Percentiles rank a stretch among this genome's conserved stretches.
phyloP scores from a whole-genome alignment of 257 asterid species.

The Coffea eugenioides region DNA sequence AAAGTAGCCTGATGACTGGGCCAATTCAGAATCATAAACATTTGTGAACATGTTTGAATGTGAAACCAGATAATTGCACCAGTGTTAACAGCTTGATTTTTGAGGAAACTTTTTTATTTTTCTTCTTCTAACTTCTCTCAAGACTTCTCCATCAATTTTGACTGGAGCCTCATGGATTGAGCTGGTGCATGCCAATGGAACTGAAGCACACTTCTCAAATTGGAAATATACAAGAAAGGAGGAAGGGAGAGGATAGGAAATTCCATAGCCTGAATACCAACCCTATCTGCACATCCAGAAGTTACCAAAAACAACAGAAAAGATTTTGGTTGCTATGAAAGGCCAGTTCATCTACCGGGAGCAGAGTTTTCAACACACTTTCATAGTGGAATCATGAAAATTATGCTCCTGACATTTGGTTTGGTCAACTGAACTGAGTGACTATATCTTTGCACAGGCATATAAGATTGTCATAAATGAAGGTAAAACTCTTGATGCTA shows the following conservation, averaged over 20 bases:
- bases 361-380: too few species aligned
- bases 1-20: neutral
- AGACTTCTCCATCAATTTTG: neutral
- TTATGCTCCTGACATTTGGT: neutral
- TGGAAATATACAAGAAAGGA: neutral
- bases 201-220: neutral
- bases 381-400: neutral
- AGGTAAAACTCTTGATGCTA: neutral
- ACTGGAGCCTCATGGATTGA: neutral
- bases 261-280: too few species aligned
- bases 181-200: neutral
- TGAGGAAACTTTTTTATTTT: neutral
- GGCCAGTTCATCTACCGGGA: neutral
- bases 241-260: too few species aligned
- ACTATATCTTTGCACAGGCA: neutral
- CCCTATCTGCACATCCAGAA: neutral
- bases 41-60: neutral
- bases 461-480: neutral
- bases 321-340: neutral
- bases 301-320: neutral
- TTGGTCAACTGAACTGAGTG: neutral
- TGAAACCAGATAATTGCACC: neutral
- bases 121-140: neutral
- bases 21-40: neutral
- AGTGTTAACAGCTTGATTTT: neutral